Base-by-base conservation (phyloP, 805 yeast genomes). In the Danielia reshetovae region DNA sequence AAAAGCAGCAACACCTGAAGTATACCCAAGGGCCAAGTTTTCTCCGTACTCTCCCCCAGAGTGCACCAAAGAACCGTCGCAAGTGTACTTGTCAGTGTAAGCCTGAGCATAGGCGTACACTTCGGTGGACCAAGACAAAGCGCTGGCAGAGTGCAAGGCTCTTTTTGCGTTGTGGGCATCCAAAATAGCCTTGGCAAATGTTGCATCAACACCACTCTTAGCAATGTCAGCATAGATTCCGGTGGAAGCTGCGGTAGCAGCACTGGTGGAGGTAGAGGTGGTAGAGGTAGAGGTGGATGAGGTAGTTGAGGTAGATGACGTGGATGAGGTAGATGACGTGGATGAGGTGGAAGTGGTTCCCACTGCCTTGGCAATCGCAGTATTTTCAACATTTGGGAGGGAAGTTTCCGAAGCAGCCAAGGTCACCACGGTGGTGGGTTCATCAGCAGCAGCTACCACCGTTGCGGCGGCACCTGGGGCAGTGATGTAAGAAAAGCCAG, bases 31-130 rank as follows among this genome's bases (percentile, higher is more conserved):
- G 36, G 67, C 62, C 51, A 61, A 53, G 52, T 64, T 45, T 26
- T 47, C 51, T 16, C 51, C 51, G 36, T 47, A 47, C 8, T 35
- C 17, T 9, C 51, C 51, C 2, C 43, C 42, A 19, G 43, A 34
- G 39, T 46, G 51, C 11, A 18, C 30, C 37, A 45, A 43, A 14
- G 30, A 24, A 10, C 43, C 33, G 18, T 68, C 52, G 60, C 70
- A 77, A 52, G 72, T 60, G 63, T 81, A 83, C 5, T 53, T 32
- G 29, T 49, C 37, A 35, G 77, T 70, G 44, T 61, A 57, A 23
- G 31, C 62, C 49, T 53, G 68, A 48, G 94, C 90, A 46, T 72
- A 72, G 5, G 52, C 38, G 30, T 77, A 79, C 13, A 80, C 56
- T 0, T 60, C 61, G 6, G 58, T 48, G 40, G 71, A 69, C 94